phyloP scores from a whole-genome alignment of 192 early-diverging fungal genomes.

The Coemansia sp. region DNA sequence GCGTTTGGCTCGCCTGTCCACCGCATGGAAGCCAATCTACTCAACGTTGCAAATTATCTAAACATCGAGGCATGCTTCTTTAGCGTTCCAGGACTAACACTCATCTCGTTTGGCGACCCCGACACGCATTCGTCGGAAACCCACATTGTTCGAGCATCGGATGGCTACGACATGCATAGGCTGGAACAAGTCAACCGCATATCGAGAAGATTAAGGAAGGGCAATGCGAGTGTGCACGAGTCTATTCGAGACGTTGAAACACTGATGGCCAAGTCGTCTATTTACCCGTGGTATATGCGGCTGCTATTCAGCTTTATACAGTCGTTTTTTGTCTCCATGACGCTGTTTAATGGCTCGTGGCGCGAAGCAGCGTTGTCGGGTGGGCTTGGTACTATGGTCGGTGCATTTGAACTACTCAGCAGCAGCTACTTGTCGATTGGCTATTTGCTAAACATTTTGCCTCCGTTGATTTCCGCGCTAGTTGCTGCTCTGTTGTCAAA shows the following conservation, averaged over 20 bases:
- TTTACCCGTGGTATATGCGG: conserved; percentile 57
- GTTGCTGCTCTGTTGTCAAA: conserved; percentile 57
- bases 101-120: conserved; percentile 64
- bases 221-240: conserved; percentile 58
- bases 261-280: conserved; percentile 43
- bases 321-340: conserved; percentile 56
- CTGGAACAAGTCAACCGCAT: conserved; percentile 61
- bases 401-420: conserved; percentile 55
- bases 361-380: conserved; percentile 57
- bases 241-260: conserved; percentile 59
- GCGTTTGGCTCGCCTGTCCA: conserved; percentile 64
- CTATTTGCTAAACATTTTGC: conserved; percentile 62
- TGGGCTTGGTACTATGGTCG: conserved; percentile 53
- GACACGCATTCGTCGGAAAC: conserved; percentile 72
- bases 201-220: conserved; percentile 59
- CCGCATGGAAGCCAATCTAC: conserved; percentile 60
- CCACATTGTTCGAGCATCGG: conserved; percentile 60
- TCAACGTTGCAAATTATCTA: conserved; percentile 56
- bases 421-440: conserved; percentile 50
- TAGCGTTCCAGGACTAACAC: conserved; percentile 64
- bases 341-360: conserved; percentile 66
- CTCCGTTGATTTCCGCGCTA: conserved; percentile 57
- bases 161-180: conserved; percentile 63
- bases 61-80: conserved; percentile 63
- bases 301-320: conserved; percentile 54